A percentile compares a stretch with the other conserved stretches of the same genome.
Evolutionary conservation across 805 yeast species (phyloP).

Genomic region (Metschnikowia drakensbergensis): DNA sequence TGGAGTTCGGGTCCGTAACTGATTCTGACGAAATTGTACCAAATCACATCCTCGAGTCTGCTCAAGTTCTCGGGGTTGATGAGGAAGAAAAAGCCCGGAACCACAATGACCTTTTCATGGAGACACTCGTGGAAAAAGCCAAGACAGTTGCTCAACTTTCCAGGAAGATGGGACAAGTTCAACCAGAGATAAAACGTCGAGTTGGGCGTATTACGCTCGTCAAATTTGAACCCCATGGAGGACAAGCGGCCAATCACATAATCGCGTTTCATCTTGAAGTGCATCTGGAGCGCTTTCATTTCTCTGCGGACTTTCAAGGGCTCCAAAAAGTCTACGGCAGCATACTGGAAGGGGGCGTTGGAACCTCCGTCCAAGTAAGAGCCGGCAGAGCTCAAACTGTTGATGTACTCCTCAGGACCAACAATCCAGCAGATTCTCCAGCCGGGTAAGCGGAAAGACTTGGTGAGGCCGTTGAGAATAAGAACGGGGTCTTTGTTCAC

Average conservation of each 20-base stretch:
- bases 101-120: conserved; percentile 56
- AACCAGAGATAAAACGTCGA: conserved; percentile 61
- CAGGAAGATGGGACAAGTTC: conserved; percentile 52
- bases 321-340: conserved; percentile 51
- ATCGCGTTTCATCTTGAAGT: conserved; percentile 55
- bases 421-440: conserved; percentile 64
- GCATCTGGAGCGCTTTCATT: conserved; percentile 55
- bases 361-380: conserved; percentile 60
- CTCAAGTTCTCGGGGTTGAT: conserved; percentile 51
- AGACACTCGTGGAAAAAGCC: conserved; percentile 63
- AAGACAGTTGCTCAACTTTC: conserved; percentile 52
- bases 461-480: conserved; percentile 57
- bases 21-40: conserved; percentile 56
- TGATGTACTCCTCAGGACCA: conserved; percentile 58
- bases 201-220: conserved; percentile 44
- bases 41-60: conserved; percentile 49
- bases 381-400: conserved; percentile 54
- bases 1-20: conserved; percentile 58
- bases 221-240: conserved; percentile 52
- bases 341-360: conserved; percentile 58
- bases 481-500: conserved; percentile 57
- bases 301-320: conserved; percentile 49
- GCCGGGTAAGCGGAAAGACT: conserved; percentile 59
- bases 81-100: conserved; percentile 61
- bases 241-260: conserved; percentile 46